A percentile compares a stretch with the other conserved stretches of the same genome.
Evolutionary conservation across 306 rosid genomes (phyloP).

Genomic region (Begonia masoniana): DNA sequence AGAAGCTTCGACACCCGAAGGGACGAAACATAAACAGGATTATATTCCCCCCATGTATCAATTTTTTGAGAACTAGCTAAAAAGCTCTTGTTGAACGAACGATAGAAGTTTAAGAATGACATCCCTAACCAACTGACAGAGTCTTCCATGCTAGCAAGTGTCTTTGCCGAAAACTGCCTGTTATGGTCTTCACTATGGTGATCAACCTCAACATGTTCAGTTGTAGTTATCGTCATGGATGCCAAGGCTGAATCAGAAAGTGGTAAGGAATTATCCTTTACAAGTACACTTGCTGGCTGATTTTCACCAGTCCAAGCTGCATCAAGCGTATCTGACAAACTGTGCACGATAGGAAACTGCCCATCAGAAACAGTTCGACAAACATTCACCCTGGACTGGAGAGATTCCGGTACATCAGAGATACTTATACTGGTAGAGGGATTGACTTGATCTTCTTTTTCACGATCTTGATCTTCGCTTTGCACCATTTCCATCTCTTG

Average conservation of each 20-base stretch:
- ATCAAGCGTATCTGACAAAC: slow-evolving; percentile 81
- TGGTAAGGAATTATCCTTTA: slow-evolving; percentile 23
- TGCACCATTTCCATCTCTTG: slow-evolving; percentile 17
- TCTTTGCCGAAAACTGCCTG: slow-evolving; percentile 19
- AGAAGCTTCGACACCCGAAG: slow-evolving; percentile 60
- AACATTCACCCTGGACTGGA: slow-evolving; percentile 24
- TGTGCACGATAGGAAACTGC: slow-evolving; percentile 31
- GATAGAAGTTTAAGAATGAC: slow-evolving; percentile 63
- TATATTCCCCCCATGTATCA: slow-evolving; percentile 36
- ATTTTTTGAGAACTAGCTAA: slow-evolving; percentile 44
- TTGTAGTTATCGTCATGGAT: slow-evolving; percentile 6
- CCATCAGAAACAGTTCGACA: slow-evolving; percentile 65
- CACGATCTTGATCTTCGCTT: slow-evolving; percentile 8
- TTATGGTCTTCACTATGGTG: slow-evolving; percentile 39
- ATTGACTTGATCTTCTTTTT: slow-evolving; percentile 25
- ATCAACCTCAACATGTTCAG: not conserved
- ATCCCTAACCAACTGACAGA: slow-evolving; percentile 51
- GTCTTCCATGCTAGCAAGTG: slow-evolving; percentile 44
- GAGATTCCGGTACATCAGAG: slow-evolving; percentile 19
- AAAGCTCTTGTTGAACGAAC: slow-evolving; percentile 44
- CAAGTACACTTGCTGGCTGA: slow-evolving; percentile 26
- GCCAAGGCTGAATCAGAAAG: slow-evolving; percentile 28
- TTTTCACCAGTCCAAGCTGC: slow-evolving; percentile 75
- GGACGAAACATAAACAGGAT: slow-evolving; percentile 55
- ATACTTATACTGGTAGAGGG: slow-evolving; percentile 16